Evolutionary conservation across 2,329 filamentous ascomycete species (phyloP).

Genomic region (Cladosporium austrohemisphaericum): DNA sequence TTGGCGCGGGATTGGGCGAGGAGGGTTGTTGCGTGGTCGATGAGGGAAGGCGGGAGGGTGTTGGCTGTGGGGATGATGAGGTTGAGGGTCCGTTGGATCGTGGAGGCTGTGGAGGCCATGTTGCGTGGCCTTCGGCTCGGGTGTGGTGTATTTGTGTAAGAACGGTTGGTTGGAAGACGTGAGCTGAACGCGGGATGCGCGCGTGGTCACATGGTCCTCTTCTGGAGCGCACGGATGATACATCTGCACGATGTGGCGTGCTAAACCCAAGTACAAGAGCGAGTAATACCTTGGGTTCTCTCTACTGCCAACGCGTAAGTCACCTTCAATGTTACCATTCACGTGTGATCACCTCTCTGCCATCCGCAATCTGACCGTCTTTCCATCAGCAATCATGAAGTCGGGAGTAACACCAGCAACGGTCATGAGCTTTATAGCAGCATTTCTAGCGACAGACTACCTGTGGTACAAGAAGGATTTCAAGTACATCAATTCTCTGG

Average conservation of each 20-base stretch:
- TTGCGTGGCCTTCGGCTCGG: not conserved
- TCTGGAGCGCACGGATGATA: too few relatives aligned
- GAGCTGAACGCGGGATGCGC: not conserved
- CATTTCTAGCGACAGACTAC: conserved; percentile 11
- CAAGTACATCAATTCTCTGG: conserved; percentile 9
- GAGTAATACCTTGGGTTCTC: too few relatives aligned
- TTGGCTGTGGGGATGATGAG: conserved; percentile 71
- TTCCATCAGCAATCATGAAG: too few relatives aligned
- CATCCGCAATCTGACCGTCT: too few relatives aligned
- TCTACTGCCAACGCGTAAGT: too few relatives aligned
- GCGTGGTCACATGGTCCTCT: too few relatives aligned
- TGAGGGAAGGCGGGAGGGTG: conserved; percentile 64
- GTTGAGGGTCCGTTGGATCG: conserved; percentile 69
- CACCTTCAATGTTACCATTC: too few relatives aligned
- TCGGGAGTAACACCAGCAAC: not conserved
- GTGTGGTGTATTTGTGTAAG: not conserved
- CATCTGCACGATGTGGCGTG: too few relatives aligned
- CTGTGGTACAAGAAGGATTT: conserved; percentile 6
- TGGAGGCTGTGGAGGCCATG: conserved; percentile 58
- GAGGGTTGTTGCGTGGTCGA: conserved; percentile 68
- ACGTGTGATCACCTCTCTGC: too few relatives aligned
- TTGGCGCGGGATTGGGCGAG: conserved; percentile 76
- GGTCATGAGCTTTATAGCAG: conserved; percentile 30
- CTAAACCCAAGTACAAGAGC: too few relatives aligned
- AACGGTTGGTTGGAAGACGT: not conserved